A percentile compares a stretch with the other conserved stretches of the same genome.
Evolutionary conservation across 352 stramenopile genomes (phyloP).

Genomic region (Phytopythium mirpurense): DNA sequence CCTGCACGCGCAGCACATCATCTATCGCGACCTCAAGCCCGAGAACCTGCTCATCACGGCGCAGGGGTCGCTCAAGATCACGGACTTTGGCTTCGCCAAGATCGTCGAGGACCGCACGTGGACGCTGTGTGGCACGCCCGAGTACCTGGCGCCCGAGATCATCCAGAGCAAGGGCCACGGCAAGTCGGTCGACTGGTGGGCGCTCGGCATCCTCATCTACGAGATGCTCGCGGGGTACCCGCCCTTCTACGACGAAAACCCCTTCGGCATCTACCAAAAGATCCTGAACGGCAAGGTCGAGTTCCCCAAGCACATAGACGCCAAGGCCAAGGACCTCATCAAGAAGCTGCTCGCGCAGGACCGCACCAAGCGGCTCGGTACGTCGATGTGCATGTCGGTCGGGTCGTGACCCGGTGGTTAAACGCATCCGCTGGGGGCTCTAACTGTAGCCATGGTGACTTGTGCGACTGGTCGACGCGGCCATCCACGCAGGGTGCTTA

Average conservation of each 20-base stretch:
- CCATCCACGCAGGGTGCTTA: slow-evolving; percentile 71
- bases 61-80: slow-evolving; percentile 90
- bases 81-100: slow-evolving; percentile 94
- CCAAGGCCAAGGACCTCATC: slow-evolving; percentile 88
- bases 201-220: slow-evolving; percentile 88
- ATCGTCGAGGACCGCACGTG: slow-evolving; percentile 87
- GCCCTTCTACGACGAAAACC: slow-evolving; percentile 91
- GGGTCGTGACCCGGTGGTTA: no score
- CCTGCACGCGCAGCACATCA: slow-evolving; percentile 89
- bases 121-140: slow-evolving; percentile 91
- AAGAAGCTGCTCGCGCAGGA: slow-evolving; percentile 90
- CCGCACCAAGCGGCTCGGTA: slow-evolving; percentile 85
- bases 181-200: slow-evolving; percentile 91
- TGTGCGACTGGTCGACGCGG: slow-evolving; percentile 4
- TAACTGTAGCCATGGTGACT: slow-evolving; percentile 1
- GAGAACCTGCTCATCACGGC: slow-evolving; percentile 91
- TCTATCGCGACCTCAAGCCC: slow-evolving; percentile 92
- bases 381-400: slow-evolving; percentile 13
- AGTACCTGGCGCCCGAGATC: slow-evolving; percentile 93
- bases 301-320: slow-evolving; percentile 87
- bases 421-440: neutral
- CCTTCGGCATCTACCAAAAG: slow-evolving; percentile 93
- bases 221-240: slow-evolving; percentile 90
- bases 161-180: slow-evolving; percentile 89
- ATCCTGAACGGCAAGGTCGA: slow-evolving; percentile 90